Conservation (phyloP, 768 basidiomycete genomes). For the Boletellus emodensis region DNA sequence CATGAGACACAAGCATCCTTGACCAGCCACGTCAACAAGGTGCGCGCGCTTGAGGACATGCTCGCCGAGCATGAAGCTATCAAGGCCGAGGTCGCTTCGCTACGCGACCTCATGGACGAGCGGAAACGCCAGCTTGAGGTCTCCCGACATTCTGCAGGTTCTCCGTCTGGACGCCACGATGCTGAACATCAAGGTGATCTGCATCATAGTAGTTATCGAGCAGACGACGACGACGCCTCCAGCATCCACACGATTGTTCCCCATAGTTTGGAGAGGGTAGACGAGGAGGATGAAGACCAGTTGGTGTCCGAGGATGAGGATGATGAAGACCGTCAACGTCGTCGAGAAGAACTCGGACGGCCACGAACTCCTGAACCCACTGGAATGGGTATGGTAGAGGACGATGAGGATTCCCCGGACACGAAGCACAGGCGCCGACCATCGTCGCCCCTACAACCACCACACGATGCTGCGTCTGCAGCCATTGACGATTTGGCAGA, state of each 20-base stretch:
- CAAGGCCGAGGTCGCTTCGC: slow-evolving; percentile 67
- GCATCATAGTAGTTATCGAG: slow-evolving; percentile 23
- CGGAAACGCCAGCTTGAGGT: no score
- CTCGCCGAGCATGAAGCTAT: slow-evolving; percentile 64
- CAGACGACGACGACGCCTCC: slow-evolving; percentile 66
- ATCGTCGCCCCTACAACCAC: slow-evolving; percentile 12
- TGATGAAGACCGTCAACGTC: slow-evolving; percentile 44
- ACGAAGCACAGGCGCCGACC: slow-evolving; percentile 18
- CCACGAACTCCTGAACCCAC: slow-evolving; percentile 59
- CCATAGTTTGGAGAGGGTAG: slow-evolving; percentile 66
- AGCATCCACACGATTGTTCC: slow-evolving; percentile 72
- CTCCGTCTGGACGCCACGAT: no score
- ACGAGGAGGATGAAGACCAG: slow-evolving; percentile 71
- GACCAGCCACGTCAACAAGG: slow-evolving; percentile 74
- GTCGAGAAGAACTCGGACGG: slow-evolving; percentile 43
- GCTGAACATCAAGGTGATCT: slow-evolving; percentile 17
- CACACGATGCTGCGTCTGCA: slow-evolving; percentile 27
- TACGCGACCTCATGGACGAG: slow-evolving; percentile 62
- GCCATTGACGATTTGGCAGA: slow-evolving; percentile 56
- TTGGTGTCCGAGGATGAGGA: slow-evolving; percentile 36
- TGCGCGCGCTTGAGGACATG: slow-evolving; percentile 76
- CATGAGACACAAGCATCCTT: slow-evolving; percentile 80
- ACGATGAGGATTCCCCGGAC: slow-evolving; percentile 38
- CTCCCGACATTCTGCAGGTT: no score
- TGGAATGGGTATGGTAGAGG: slow-evolving; percentile 47